Evolutionary conservation across 306 rosid species (phyloP).

Genomic region (Begonia fuchsioides): DNA sequence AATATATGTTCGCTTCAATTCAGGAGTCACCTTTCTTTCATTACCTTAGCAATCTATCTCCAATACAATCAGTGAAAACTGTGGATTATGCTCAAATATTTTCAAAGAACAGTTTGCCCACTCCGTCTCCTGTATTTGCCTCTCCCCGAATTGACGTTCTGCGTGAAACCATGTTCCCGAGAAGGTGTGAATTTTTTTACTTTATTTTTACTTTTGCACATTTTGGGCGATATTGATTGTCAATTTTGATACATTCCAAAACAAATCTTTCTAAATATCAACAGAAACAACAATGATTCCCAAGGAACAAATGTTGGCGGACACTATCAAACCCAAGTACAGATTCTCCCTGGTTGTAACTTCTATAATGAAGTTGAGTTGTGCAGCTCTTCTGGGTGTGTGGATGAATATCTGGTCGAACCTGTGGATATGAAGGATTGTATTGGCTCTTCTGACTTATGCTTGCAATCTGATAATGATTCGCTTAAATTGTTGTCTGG

Average conservation of each 20-base stretch:
- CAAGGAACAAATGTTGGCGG: slow-evolving; percentile 5
- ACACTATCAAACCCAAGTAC: slow-evolving; percentile 3
- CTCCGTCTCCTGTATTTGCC: slow-evolving; percentile 6
- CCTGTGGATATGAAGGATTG: slow-evolving; percentile 1
- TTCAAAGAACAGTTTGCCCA: slow-evolving; percentile 8
- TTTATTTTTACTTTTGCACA: not conserved
- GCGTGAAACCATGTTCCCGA: slow-evolving; percentile 4
- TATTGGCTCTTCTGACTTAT: slow-evolving; percentile 2
- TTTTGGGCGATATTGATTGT: not conserved
- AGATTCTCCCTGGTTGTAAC: slow-evolving; percentile 1
- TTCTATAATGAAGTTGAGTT: slow-evolving; percentile 10
- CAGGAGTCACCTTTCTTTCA: slow-evolving; percentile 11
- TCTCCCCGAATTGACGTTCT: slow-evolving; percentile 13
- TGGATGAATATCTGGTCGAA: slow-evolving; percentile 6
- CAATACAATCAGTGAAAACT: slow-evolving; percentile 2
- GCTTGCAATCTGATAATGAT: not conserved
- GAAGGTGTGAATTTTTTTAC: slow-evolving; percentile 1
- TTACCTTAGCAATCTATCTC: slow-evolving; percentile 11
- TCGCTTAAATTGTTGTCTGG: not conserved
- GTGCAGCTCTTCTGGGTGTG: slow-evolving; percentile 1
- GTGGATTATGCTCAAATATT: not conserved
- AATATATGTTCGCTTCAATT: not conserved
- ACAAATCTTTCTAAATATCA: not conserved
- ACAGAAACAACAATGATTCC: slow-evolving; percentile 8
- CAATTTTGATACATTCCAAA: not conserved